Evolutionary conservation across 2,329 filamentous ascomycete species (phyloP).

Genomic region (Domatiomyces globalis): DNA sequence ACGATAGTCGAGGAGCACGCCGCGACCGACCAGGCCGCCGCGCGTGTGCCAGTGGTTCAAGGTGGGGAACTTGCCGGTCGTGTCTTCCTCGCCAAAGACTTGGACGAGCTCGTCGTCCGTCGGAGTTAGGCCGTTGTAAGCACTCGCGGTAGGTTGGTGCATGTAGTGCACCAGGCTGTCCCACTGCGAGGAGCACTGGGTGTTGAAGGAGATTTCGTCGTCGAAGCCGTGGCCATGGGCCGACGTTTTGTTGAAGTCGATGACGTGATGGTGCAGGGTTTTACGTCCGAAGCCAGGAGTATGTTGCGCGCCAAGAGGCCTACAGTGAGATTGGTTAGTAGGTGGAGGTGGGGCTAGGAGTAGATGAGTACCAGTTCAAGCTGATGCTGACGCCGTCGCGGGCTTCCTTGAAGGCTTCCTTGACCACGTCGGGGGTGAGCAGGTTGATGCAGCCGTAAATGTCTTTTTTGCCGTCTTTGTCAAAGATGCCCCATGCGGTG

Average conservation of each 20-base stretch:
- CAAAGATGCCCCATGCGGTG: slow-evolving; percentile 45
- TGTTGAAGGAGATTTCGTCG: slow-evolving; percentile 35
- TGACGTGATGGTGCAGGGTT: slow-evolving; percentile 9
- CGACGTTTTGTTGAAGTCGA: slow-evolving; percentile 10
- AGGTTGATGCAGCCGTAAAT: slow-evolving; percentile 49
- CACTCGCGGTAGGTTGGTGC: slow-evolving; percentile 9
- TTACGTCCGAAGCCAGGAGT: slow-evolving; percentile 8
- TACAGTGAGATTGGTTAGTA: not conserved
- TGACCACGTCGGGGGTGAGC: slow-evolving; percentile 41
- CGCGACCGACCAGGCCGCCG: slow-evolving; percentile 31
- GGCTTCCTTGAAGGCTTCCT: slow-evolving; percentile 41
- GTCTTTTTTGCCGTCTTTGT: slow-evolving; percentile 37
- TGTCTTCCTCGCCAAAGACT: slow-evolving; percentile 10
- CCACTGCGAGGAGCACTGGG: slow-evolving; percentile 36
- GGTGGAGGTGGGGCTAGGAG: slow-evolving; percentile 28
- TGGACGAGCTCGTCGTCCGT: slow-evolving; percentile 18
- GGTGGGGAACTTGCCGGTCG: slow-evolving; percentile 9
- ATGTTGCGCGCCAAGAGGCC: slow-evolving; percentile 26
- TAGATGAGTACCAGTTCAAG: slow-evolving; percentile 27
- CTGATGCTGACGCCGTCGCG: slow-evolving; percentile 41
- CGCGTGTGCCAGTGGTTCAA: slow-evolving; percentile 25
- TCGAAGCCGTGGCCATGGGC: slow-evolving; percentile 22
- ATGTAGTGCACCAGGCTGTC: slow-evolving; percentile 28
- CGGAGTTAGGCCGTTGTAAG: slow-evolving; percentile 19
- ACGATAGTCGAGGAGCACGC: slow-evolving; percentile 33